Conservation (phyloP, 352 stramenopile genomes). For the Pythium myriotylum region DNA sequence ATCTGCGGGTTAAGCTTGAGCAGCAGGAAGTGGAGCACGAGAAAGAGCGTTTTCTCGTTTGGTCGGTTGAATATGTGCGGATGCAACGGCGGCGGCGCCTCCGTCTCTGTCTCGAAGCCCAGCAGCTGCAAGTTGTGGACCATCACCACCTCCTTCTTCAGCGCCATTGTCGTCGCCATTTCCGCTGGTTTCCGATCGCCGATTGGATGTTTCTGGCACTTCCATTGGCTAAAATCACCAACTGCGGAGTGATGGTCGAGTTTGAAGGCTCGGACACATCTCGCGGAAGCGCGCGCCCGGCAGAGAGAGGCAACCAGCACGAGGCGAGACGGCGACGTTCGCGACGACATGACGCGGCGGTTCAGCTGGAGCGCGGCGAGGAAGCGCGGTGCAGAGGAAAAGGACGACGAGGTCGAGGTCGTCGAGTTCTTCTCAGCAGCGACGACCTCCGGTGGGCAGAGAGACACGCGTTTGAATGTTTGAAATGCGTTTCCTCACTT, state of each 20-base stretch:
- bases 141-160: constrained; percentile 48
- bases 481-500: constrained; percentile 6
- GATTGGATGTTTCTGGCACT: no score
- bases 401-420: constrained; percentile 25
- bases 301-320: not conserved
- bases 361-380: constrained; percentile 17
- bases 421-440: constrained; percentile 28
- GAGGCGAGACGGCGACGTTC: not conserved
- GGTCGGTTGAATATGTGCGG: constrained; percentile 49
- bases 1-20: constrained; percentile 29
- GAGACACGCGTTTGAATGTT: constrained; percentile 21
- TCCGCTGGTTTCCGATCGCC: not conserved
- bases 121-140: constrained; percentile 52
- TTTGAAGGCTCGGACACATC: constrained; percentile 8
- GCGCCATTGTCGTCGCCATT: not conserved
- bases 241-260: constrained; percentile 42
- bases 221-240: constrained; percentile 26
- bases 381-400: constrained; percentile 2
- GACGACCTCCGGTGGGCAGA: constrained; percentile 10
- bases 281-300: not conserved
- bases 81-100: constrained; percentile 22
- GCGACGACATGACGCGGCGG: constrained; percentile 6
- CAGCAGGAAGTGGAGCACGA: constrained; percentile 50
- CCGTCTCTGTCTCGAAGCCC: constrained; percentile 22
- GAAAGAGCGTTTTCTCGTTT: constrained; percentile 61